Percentiles rank a stretch among this genome's conserved stretches.
phyloP scores from a whole-genome alignment of 192 early-diverging fungal species.

The Coemansia sp. region DNA sequence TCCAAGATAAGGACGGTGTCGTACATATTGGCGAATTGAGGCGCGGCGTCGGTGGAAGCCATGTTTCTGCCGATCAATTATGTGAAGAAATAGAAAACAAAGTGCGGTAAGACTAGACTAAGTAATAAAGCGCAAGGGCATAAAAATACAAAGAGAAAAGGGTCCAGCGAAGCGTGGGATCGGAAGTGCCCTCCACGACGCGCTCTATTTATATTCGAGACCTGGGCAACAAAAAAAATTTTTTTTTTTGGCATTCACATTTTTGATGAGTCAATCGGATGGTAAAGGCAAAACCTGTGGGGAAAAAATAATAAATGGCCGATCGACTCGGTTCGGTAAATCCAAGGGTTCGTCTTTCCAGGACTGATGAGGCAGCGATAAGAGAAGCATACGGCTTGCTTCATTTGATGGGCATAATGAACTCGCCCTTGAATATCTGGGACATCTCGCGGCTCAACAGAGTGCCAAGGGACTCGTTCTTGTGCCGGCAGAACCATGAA shows the following conservation, averaged over 20 bases:
- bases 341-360: background rate
- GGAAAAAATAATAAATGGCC: background rate
- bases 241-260: background rate
- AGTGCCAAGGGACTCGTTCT: constrained; percentile 65
- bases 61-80: constrained; percentile 11
- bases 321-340: background rate
- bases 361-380: background rate
- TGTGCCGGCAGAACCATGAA: constrained; percentile 77
- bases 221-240: background rate
- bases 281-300: background rate
- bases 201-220: constrained; percentile 3
- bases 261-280: constrained; percentile 1
- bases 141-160: constrained; percentile 9
- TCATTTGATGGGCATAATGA: constrained; percentile 53
- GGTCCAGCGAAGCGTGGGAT: background rate
- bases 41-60: constrained; percentile 36
- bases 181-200: background rate
- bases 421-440: constrained; percentile 45
- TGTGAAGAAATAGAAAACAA: background rate
- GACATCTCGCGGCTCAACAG: constrained; percentile 70
- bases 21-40: constrained; percentile 76
- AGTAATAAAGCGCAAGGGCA: background rate
- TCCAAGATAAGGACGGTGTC: constrained; percentile 98
- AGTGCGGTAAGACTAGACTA: background rate
- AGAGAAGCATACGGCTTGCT: background rate